Conservation (phyloP, 352 stramenopile genomes). For the Blastocystis sp. region DNA sequence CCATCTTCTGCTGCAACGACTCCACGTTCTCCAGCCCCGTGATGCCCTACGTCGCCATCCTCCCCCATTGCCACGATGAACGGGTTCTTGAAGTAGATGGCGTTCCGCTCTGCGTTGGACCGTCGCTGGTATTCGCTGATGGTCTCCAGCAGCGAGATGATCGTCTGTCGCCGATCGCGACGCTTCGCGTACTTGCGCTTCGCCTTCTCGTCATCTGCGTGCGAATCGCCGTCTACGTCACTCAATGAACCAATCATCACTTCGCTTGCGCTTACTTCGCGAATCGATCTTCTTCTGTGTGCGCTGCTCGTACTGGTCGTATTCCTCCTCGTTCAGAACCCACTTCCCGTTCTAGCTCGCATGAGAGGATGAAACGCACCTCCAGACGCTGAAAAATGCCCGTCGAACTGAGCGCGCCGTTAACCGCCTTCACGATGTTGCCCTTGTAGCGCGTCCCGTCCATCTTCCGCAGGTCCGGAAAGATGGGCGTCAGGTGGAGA, state of each 20-base stretch:
- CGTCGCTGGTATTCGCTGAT: not conserved
- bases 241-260: not conserved
- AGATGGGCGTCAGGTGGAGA: not conserved
- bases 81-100: slow-evolving; percentile 9
- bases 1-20: slow-evolving; percentile 1
- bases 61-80: not conserved
- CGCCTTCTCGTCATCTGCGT: not conserved
- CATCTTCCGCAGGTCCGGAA: slow-evolving; percentile 8
- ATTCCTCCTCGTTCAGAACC: not conserved
- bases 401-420: slow-evolving; percentile 32
- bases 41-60: not conserved
- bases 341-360: not conserved
- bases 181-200: slow-evolving; percentile 11
- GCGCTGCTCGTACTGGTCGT: slow-evolving; percentile 8
- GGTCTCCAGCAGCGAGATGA: not conserved
- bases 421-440: slow-evolving; percentile 25
- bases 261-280: not conserved
- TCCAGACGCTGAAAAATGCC: slow-evolving; percentile 16
- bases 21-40: slow-evolving; percentile 18
- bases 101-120: not conserved
- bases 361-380: not conserved
- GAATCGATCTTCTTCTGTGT: slow-evolving; percentile 30
- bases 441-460: slow-evolving; percentile 39
- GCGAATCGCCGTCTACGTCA: not conserved
- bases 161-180: not conserved